phyloP scores from a whole-genome alignment of 768 basidiomycete species.

The Amyloporia xantha region DNA sequence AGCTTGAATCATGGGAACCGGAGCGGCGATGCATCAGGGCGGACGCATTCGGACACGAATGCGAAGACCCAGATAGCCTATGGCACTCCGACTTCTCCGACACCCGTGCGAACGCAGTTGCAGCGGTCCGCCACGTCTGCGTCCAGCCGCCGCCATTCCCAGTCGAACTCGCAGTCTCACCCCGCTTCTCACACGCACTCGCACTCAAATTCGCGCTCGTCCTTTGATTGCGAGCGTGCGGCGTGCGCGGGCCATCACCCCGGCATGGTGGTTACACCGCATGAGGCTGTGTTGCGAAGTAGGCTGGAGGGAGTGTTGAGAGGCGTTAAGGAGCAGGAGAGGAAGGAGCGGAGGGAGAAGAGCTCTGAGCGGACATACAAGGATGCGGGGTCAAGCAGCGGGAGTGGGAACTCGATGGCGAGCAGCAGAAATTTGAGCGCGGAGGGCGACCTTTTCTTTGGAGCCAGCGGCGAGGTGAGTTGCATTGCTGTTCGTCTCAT shows the following conservation, averaged over 20 bases:
- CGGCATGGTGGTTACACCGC: slow-evolving; percentile 30
- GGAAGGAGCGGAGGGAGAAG: slow-evolving; percentile 10
- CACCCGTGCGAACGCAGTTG: slow-evolving; percentile 17
- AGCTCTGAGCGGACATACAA: slow-evolving; percentile 16
- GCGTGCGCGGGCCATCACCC: not conserved
- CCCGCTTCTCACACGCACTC: slow-evolving; percentile 8
- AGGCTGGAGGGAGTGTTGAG: slow-evolving; percentile 48
- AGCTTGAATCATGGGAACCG: not conserved
- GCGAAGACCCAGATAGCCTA: slow-evolving; percentile 6
- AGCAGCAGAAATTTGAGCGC: slow-evolving; percentile 24
- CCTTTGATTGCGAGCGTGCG: slow-evolving; percentile 11
- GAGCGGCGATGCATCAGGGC: not conserved
- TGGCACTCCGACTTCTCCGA: slow-evolving; percentile 18
- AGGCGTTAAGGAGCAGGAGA: slow-evolving; percentile 20
- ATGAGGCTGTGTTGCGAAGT: slow-evolving; percentile 46
- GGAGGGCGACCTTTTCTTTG: slow-evolving; percentile 23
- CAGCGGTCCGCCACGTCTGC: slow-evolving; percentile 20
- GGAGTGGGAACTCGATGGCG: slow-evolving; percentile 21
- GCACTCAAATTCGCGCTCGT: slow-evolving; percentile 12
- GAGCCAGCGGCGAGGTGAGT: slow-evolving; percentile 17
- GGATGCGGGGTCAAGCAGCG: slow-evolving; percentile 14
- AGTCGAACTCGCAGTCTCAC: slow-evolving; percentile 2
- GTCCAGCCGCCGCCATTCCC: slow-evolving; percentile 11
- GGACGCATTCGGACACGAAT: slow-evolving; percentile 1
- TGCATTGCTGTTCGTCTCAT: not conserved